These are phyloP conservation scores for Yarrowia sp. DNA, from an alignment of 805 yeast genomes.

Conservation along the genomic window DNA sequence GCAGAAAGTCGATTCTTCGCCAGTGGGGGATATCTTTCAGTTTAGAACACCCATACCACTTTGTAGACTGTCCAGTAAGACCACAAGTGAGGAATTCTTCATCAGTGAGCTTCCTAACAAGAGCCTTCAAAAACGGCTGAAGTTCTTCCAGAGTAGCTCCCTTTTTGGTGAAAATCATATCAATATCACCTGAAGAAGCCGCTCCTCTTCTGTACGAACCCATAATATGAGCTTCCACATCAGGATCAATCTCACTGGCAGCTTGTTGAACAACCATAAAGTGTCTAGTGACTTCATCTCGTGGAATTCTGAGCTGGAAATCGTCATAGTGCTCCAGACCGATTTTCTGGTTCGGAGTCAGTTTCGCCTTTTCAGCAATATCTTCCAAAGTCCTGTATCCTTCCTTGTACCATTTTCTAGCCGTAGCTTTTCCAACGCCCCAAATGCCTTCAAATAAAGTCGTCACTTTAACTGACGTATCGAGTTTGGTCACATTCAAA, in stretches of 20 bases:
- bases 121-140: conserved; percentile 31
- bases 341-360: conserved; percentile 39
- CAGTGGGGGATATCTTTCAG: conserved; percentile 40
- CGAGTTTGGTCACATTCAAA: conserved; percentile 32
- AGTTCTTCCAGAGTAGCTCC: conserved; percentile 37
- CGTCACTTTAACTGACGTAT: conserved; percentile 35
- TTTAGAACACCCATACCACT: conserved; percentile 41
- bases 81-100: conserved; percentile 40
- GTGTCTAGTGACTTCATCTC: conserved; percentile 48
- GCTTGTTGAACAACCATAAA: conserved; percentile 38
- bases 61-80: conserved; percentile 23
- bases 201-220: conserved; percentile 56
- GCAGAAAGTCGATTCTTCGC: conserved; percentile 54
- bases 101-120: conserved; percentile 35
- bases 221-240: conserved; percentile 43
- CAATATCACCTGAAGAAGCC: conserved; percentile 52
- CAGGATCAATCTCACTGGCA: conserved; percentile 40
- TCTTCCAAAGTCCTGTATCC: conserved; percentile 46
- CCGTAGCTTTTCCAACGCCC: conserved; percentile 50
- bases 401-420: conserved; percentile 44
- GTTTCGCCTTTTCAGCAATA: conserved; percentile 36
- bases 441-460: conserved; percentile 44
- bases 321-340: conserved; percentile 52
- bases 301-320: conserved; percentile 46
- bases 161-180: conserved; percentile 46